Percentiles rank a stretch among this genome's conserved stretches.
These are phyloP conservation scores for Rutstroemia sp. DNA, from an alignment of 2,329 filamentous ascomycete genomes.

Conservation along the genomic window DNA sequence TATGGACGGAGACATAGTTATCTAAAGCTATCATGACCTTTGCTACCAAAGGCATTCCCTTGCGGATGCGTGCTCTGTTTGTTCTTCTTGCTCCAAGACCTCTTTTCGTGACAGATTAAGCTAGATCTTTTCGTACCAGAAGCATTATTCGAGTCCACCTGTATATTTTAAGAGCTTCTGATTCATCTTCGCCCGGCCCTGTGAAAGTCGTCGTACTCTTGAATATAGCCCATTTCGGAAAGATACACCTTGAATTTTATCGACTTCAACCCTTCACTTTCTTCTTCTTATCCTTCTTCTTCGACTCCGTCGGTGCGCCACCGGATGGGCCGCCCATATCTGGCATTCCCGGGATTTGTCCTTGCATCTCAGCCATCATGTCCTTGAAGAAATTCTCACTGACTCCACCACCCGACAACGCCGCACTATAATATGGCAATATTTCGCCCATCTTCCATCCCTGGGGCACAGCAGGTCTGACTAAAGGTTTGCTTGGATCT, in stretches of 20 bases:
- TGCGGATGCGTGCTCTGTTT: background rate
- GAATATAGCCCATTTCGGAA: background rate
- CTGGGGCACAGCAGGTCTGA: slow-evolving; percentile 66
- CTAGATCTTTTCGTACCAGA: too few species aligned
- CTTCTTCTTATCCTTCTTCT: slow-evolving; percentile 39
- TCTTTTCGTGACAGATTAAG: too few species aligned
- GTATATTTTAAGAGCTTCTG: background rate
- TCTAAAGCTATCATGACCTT: background rate
- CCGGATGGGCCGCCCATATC: slow-evolving; percentile 28
- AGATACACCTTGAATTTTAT: too few species aligned
- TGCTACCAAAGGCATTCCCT: slow-evolving; percentile 9
- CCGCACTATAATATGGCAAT: slow-evolving; percentile 79
- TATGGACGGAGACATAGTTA: too few species aligned
- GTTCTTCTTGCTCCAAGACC: background rate
- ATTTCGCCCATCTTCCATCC: slow-evolving; percentile 88
- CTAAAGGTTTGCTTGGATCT: slow-evolving; percentile 59
- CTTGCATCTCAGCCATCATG: slow-evolving; percentile 89
- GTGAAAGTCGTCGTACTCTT: background rate
- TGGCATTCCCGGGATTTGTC: slow-evolving; percentile 33
- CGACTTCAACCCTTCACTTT: slow-evolving; percentile 21
- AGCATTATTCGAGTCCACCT: too few species aligned
- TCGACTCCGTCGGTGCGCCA: slow-evolving; percentile 32
- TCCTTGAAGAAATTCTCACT: slow-evolving; percentile 93
- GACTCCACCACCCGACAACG: slow-evolving; percentile 86
- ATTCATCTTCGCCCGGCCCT: background rate